Evolutionary conservation across 495 filamentous ascomycete species (phyloP).

Genomic region (Penicillium dipodomyicola): DNA sequence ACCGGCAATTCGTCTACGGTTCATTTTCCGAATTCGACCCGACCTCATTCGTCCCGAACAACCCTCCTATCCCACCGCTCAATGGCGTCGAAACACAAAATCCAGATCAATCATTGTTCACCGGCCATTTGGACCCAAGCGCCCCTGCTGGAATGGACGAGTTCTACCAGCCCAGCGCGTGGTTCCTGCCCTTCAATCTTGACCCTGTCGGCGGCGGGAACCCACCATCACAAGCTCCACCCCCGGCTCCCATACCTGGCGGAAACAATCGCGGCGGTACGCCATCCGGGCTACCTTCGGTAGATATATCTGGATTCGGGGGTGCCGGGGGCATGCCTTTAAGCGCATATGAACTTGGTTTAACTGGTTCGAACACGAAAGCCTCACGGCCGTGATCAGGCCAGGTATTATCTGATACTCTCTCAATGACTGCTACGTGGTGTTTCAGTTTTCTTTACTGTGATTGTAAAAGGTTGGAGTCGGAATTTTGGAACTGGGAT

Average conservation of each 20-base stretch:
- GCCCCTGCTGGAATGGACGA: conserved; percentile 43
- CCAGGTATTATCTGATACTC: conserved; percentile 1
- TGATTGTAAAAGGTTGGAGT: neutral
- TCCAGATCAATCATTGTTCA: conserved; percentile 33
- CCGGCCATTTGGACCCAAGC: conserved; percentile 39
- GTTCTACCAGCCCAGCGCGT: conserved; percentile 64
- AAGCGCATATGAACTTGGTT: conserved; percentile 32
- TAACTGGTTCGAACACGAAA: conserved; percentile 22
- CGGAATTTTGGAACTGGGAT: conserved; percentile 7
- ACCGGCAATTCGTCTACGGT: conserved; percentile 75
- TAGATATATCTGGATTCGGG: conserved; percentile 29
- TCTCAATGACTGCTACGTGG: conserved; percentile 18
- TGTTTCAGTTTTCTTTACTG: conserved; percentile 19
- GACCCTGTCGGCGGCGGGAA: conserved; percentile 51
- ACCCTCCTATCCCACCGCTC: conserved; percentile 28
- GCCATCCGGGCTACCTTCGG: conserved; percentile 3
- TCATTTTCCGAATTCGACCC: conserved; percentile 67
- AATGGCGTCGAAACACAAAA: conserved; percentile 26
- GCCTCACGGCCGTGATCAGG: conserved; percentile 15
- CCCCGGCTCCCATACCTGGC: conserved; percentile 1
- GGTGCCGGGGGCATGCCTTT: conserved; percentile 28
- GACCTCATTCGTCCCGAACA: conserved; percentile 35
- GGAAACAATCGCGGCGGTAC: neutral
- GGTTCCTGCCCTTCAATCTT: conserved; percentile 96
- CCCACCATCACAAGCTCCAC: conserved; percentile 19